Conservation (phyloP, 257 asterid genomes). For the Salvia miltiorrhiza region DNA sequence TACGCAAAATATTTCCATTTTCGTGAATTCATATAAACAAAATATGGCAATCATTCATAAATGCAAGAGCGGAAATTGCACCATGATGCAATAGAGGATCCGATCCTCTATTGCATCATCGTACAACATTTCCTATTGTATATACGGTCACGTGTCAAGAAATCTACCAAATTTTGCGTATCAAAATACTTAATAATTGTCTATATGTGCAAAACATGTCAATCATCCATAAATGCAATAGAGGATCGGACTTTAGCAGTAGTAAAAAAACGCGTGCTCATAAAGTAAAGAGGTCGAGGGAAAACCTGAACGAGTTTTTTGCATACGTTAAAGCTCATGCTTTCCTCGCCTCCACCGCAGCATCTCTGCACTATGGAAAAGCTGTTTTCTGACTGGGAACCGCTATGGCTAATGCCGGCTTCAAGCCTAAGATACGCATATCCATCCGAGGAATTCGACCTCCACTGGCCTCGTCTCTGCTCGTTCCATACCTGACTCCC, state of each 20-base stretch:
- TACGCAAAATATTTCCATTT: neutral
- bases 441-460: constrained; percentile 61
- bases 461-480: constrained; percentile 55
- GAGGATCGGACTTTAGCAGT: too few relatives aligned
- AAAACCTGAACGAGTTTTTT: constrained; percentile 81
- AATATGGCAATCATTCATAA: neutral
- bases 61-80: neutral
- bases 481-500: constrained; percentile 55
- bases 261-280: too few relatives aligned
- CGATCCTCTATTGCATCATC: neutral
- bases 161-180: too few relatives aligned
- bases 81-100: neutral
- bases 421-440: constrained; percentile 52
- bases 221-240: neutral
- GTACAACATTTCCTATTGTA: neutral
- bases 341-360: constrained; percentile 49
- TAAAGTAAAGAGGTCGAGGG: neutral
- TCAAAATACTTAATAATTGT: neutral
- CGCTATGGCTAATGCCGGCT: constrained; percentile 39
- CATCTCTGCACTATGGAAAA: constrained; percentile 31
- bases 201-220: too few relatives aligned
- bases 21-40: too few relatives aligned
- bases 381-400: constrained; percentile 26
- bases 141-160: neutral
- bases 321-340: constrained; percentile 79